Evolutionary conservation across 1,139 yeast genomes (phyloP), one percentile per base, ranked within the genome.

Genomic region (Candida smagusa): DNA sequence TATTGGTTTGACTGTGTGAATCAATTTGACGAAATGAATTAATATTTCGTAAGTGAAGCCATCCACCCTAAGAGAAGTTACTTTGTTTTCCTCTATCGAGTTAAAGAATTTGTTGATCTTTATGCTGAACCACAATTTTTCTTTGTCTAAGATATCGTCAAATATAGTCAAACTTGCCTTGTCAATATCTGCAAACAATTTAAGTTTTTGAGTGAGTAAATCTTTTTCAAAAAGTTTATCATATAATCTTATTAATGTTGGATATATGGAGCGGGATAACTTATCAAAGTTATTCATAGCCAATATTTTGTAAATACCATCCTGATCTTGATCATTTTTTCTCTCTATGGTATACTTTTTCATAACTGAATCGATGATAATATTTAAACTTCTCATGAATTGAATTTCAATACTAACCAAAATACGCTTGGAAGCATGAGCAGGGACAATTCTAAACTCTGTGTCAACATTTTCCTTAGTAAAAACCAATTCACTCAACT

Each of bases 341-440:
- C 66, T 53, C 42, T 71, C 75, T 9, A 65, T 52, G 27, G 59
- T 60, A 43, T 68, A 71, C 43, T 57, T 66, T 43, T 74, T 70
- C 49, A 77, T 58, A 28, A 75, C 65, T 6, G 77, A 66, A 43
- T 78, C 80, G 9, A 76, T 49, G 3, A 76, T 56, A 6, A 72
- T 62, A 37, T 73, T 74, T 53, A 78, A 65, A 12, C 81, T 73
- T 37, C 71, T 56, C 45, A 76, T 58, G 44, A 77, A 76, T 46
- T 74, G 77, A 30, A 63, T 59, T 46, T 76, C 75, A 28, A 75
- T 61, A 22, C 69, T 72, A 1, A 65, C 60, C 24, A 72, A 46
- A 4, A 67, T 51, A 41, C 68, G 61, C 46, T 68, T 68, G n/a
- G 74, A 65, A 1, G 79, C 77, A 41, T 67, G 62, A 2, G 68